phyloP scores from a whole-genome alignment of 257 asterid species.

The Solanum sejunctum region DNA sequence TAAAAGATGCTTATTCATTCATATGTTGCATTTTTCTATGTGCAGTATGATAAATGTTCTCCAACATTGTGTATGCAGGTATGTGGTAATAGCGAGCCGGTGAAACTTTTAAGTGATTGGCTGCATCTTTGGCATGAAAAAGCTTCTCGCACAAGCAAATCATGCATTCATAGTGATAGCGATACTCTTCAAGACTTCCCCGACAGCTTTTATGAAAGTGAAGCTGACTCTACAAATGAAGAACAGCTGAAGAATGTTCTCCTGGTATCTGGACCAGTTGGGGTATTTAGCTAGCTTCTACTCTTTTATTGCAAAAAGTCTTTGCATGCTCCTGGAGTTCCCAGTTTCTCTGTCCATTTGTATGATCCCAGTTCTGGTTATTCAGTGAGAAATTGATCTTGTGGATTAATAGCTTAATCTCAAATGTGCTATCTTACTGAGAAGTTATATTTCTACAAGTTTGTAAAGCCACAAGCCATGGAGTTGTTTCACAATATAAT shows the following conservation, averaged over 20 bases:
- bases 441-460: background rate
- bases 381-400: background rate
- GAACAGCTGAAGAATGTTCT: constrained; percentile 73
- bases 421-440: background rate
- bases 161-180: constrained; percentile 19
- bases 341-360: background rate
- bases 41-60: background rate
- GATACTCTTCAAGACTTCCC: constrained; percentile 22
- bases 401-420: background rate
- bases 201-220: constrained; percentile 40
- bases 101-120: constrained; percentile 71
- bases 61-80: constrained; percentile 36
- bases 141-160: constrained; percentile 30
- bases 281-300: constrained; percentile 39
- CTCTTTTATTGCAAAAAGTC: background rate
- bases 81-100: constrained; percentile 80
- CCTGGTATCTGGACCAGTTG: constrained; percentile 92
- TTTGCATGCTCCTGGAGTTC: background rate
- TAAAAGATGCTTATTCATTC: background rate
- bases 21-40: background rate
- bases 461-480: background rate
- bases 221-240: constrained; percentile 32
- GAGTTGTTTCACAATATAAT: background rate
- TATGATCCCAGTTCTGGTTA: background rate
- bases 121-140: constrained; percentile 72